A percentile compares a stretch with the other conserved stretches of the same genome.
Conservation (phyloP, 331 rosid species). For the Quercus lobata region DNA sequence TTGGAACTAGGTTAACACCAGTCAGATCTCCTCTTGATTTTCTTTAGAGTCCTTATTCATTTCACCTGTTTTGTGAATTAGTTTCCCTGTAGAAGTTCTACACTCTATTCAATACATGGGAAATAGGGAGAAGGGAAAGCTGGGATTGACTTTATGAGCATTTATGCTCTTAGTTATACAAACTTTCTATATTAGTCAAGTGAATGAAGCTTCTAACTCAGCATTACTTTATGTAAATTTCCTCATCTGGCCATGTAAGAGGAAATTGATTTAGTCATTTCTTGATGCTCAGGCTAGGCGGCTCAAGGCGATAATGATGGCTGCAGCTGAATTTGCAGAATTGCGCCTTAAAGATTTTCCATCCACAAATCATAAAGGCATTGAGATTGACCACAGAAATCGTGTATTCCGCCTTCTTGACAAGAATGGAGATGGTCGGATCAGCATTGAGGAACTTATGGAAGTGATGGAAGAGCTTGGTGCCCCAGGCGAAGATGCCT, state of each 20-base stretch:
- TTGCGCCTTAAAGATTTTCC: constrained; percentile 82
- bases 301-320: constrained; percentile 81
- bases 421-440: constrained; percentile 92
- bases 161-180: not conserved
- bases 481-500: constrained; percentile 89
- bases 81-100: not conserved
- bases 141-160: not conserved
- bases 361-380: constrained; percentile 37
- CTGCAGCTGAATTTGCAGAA: constrained; percentile 95
- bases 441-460: constrained; percentile 83
- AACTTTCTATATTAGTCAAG: not conserved
- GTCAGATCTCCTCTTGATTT: not conserved
- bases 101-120: not conserved
- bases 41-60: not conserved
- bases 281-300: constrained; percentile 65
- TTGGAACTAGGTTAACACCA: no score
- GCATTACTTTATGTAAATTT: not conserved
- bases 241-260: constrained; percentile 1
- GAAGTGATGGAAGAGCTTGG: constrained; percentile 97
- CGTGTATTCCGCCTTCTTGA: constrained; percentile 81
- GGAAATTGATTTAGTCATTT: constrained; percentile 21
- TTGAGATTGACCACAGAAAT: constrained; percentile 52
- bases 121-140: not conserved
- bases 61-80: not conserved
- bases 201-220: not conserved